Evolutionary conservation across 768 basidiomycete species (phyloP).

Genomic region (Boletus tomentosulus): DNA sequence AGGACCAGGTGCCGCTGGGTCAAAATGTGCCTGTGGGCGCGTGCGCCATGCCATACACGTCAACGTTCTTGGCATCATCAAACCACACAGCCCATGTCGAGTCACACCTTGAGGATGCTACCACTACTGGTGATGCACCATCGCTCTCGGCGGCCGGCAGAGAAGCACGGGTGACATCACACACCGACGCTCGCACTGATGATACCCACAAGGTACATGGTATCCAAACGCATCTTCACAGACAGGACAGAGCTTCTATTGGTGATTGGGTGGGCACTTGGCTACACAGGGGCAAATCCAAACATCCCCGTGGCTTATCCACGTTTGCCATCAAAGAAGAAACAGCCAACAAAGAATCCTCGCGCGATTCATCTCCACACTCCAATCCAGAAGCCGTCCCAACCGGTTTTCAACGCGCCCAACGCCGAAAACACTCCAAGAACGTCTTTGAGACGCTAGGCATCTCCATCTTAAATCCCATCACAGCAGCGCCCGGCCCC

Average conservation of each 20-base stretch:
- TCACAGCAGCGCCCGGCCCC: slow-evolving; percentile 26
- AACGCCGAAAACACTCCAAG: slow-evolving; percentile 44
- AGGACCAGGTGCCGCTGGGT: slow-evolving; percentile 44
- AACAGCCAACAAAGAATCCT: slow-evolving; percentile 13
- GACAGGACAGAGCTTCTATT: slow-evolving; percentile 37
- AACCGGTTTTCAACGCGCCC: slow-evolving; percentile 10
- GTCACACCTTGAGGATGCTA: not conserved
- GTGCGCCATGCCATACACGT: slow-evolving; percentile 12
- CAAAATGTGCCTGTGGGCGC: slow-evolving; percentile 24
- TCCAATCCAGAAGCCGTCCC: slow-evolving; percentile 9
- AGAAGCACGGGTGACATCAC: slow-evolving; percentile 7
- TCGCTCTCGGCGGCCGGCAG: not conserved
- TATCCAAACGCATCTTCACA: slow-evolving; percentile 12
- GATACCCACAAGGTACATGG: slow-evolving; percentile 7
- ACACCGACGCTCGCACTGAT: not conserved
- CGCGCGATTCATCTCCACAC: slow-evolving; percentile 21
- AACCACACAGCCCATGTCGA: not conserved
- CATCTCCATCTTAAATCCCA: slow-evolving; percentile 60
- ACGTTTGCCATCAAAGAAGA: slow-evolving; percentile 22
- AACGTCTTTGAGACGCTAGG: slow-evolving; percentile 73
- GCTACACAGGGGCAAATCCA: slow-evolving; percentile 54
- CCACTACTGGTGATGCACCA: not conserved
- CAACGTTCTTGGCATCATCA: slow-evolving; percentile 4
- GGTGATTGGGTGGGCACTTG: slow-evolving; percentile 79
- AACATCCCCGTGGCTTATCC: slow-evolving; percentile 21